A percentile compares a stretch with the other conserved stretches of the same genome.
These are phyloP conservation scores for Erodium trifolium DNA, from an alignment of 441 rosid species.

Conservation along the genomic window DNA sequence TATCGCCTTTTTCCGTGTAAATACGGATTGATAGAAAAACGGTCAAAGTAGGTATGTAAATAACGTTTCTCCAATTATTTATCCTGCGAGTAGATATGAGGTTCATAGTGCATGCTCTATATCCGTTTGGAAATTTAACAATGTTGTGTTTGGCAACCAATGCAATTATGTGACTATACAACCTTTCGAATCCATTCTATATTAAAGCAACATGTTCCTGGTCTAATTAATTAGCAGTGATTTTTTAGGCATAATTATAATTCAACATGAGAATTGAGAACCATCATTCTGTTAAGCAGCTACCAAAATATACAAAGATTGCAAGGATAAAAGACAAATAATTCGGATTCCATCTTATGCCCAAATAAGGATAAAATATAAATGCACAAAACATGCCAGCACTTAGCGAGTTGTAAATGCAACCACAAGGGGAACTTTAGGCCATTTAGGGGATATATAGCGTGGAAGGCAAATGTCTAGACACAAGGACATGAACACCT, in stretches of 20 bases:
- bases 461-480: neutral
- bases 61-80: too few relatives aligned
- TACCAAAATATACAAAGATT: too few relatives aligned
- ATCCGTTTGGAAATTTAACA: neutral
- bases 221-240: neutral
- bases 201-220: neutral
- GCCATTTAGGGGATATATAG: neutral
- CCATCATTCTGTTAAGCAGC: neutral
- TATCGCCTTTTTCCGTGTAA: too few relatives aligned
- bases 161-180: neutral
- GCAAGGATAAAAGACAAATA: too few relatives aligned
- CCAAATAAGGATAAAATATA: neutral
- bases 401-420: neutral
- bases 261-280: neutral
- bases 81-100: neutral
- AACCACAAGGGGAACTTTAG: neutral
- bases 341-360: neutral
- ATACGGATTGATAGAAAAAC: too few relatives aligned
- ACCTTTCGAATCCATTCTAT: neutral
- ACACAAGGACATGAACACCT: neutral
- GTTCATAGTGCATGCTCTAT: neutral
- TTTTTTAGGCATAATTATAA: neutral
- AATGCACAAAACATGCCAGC: neutral
- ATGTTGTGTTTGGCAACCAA: neutral
- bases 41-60: too few relatives aligned